Percentiles rank a stretch among this genome's conserved stretches.
Conservation (phyloP, 495 filamentous ascomycete species). For the Parmelia sp. region DNA sequence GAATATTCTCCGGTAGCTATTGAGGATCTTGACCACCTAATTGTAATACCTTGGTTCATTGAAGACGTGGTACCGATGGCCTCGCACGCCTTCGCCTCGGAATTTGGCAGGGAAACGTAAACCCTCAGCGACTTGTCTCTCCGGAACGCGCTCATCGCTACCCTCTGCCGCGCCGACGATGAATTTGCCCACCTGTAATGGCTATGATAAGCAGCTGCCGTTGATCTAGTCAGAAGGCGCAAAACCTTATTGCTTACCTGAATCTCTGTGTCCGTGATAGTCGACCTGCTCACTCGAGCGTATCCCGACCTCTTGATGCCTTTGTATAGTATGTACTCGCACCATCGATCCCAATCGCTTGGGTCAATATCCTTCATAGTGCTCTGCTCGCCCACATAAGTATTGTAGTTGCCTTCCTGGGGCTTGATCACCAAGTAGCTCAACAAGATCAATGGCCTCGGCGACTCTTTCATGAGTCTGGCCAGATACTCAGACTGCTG, state of each 20-base stretch:
- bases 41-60: conserved; percentile 73
- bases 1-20: neutral
- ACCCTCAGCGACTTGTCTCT: conserved; percentile 64
- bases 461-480: conserved; percentile 75
- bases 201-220: neutral
- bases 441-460: conserved; percentile 76
- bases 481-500: conserved; percentile 84
- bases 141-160: conserved; percentile 52
- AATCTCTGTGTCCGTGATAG: conserved; percentile 95
- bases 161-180: conserved; percentile 66
- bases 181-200: conserved; percentile 76
- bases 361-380: conserved; percentile 95
- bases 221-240: neutral
- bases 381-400: conserved; percentile 76
- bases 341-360: conserved; percentile 96
- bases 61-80: conserved; percentile 94
- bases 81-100: conserved; percentile 76
- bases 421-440: conserved; percentile 92
- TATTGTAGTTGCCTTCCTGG: conserved; percentile 92
- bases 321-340: conserved; percentile 97
- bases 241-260: conserved; percentile 50
- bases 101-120: conserved; percentile 85
- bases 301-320: conserved; percentile 80
- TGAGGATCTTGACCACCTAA: neutral
- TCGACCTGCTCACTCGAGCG: conserved; percentile 78